Evolutionary conservation across 2,329 filamentous ascomycete species (phyloP).

Genomic region (Endocalyx cinctus): DNA sequence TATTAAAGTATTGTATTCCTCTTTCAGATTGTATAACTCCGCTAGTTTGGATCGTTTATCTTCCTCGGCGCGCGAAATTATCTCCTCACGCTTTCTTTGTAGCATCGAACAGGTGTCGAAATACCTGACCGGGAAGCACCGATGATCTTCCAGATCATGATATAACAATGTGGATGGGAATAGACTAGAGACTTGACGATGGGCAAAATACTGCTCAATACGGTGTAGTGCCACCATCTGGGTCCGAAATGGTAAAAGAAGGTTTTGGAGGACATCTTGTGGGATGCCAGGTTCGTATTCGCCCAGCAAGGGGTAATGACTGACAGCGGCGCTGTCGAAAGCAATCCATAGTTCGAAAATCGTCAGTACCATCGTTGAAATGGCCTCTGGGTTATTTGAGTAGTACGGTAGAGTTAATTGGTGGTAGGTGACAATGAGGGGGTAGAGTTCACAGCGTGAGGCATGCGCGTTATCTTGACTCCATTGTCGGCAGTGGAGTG

Average conservation of each 20-base stretch:
- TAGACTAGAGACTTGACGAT: slow-evolving; percentile 21
- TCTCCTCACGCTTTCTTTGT: slow-evolving; percentile 31
- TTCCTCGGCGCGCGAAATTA: slow-evolving; percentile 37
- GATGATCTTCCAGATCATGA: slow-evolving; percentile 23
- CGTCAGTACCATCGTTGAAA: slow-evolving; percentile 8
- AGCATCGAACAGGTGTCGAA: slow-evolving; percentile 37
- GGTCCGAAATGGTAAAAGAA: slow-evolving; percentile 3
- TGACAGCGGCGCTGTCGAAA: slow-evolving; percentile 2
- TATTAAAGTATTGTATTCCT: slow-evolving; percentile 25
- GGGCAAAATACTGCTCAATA: slow-evolving; percentile 44
- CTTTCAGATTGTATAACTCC: slow-evolving; percentile 27
- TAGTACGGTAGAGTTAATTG: slow-evolving; percentile 1
- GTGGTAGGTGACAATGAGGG: slow-evolving; percentile 5
- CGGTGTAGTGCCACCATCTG: slow-evolving; percentile 22
- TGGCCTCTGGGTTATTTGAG: slow-evolving; percentile 5
- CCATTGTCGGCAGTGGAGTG: slow-evolving; percentile 5
- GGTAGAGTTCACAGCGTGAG: slow-evolving; percentile 1
- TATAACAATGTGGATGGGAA: slow-evolving; percentile 30
- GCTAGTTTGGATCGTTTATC: slow-evolving; percentile 14
- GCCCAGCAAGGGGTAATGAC: slow-evolving; percentile 8
- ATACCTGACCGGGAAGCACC: slow-evolving; percentile 43
- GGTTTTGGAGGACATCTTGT: slow-evolving; percentile 19
- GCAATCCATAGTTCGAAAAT: slow-evolving; percentile 9
- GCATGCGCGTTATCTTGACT: not conserved
- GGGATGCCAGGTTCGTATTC: slow-evolving; percentile 18